These are phyloP conservation scores for Arthroderma sp. DNA, from an alignment of 2,329 filamentous ascomycete species.

Conservation along the genomic window DNA sequence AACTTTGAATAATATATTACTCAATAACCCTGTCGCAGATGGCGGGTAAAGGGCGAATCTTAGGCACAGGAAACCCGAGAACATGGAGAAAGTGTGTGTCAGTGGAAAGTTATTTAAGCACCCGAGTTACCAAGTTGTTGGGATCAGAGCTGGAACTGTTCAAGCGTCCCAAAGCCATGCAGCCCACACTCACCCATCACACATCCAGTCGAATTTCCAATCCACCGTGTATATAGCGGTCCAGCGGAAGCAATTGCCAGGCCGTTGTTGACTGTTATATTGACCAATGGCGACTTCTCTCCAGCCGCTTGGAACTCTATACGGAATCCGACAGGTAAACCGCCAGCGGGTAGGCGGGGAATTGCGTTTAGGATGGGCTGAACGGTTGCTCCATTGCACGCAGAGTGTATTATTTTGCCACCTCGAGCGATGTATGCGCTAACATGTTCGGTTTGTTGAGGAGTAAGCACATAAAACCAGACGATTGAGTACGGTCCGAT, in stretches of 20 bases:
- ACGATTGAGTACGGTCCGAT: constrained; percentile 35
- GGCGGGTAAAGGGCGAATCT: too few relatives aligned
- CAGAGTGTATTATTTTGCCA: background rate
- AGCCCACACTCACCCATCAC: background rate
- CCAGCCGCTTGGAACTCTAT: background rate
- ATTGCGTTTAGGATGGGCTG: background rate
- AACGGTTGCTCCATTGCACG: background rate
- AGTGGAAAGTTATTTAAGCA: background rate
- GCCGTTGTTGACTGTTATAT: constrained; percentile 3
- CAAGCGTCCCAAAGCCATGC: constrained; percentile 4
- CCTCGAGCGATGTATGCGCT: background rate
- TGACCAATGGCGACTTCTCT: background rate
- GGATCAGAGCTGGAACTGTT: constrained; percentile 12
- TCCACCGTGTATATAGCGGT: constrained; percentile 9
- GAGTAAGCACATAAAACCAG: constrained; percentile 31
- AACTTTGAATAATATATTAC: too few relatives aligned
- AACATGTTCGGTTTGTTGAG: background rate
- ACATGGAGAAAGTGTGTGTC: background rate
- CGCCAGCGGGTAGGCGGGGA: background rate
- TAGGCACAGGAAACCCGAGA: background rate
- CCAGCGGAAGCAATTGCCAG: constrained; percentile 5
- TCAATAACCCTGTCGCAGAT: too few relatives aligned
- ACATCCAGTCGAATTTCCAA: constrained; percentile 10
- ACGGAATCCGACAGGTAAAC: background rate
- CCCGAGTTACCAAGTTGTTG: background rate